Evolutionary conservation across 257 asterid species (phyloP), one percentile per base, ranked within the genome.

Genomic region (Solanum pinnatisectum): DNA sequence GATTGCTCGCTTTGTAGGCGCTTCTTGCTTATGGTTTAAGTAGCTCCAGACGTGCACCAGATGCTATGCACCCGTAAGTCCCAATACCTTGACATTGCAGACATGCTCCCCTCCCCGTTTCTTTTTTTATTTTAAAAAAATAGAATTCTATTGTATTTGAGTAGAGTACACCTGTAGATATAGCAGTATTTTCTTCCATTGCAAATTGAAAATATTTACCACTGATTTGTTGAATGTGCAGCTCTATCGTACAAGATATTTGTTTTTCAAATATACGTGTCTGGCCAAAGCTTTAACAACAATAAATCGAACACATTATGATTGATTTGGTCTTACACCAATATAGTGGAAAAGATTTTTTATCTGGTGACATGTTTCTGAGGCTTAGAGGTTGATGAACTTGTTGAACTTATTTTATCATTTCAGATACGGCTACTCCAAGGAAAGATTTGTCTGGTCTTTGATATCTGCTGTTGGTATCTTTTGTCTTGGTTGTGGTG

Each of bases 1-100:
- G 70, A 49, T 82, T 49, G 70, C 70, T 82, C 0, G 3, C 32
- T 49, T 30, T 82, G 73, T 89, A 97, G 99, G 98, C 97, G 63
- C 99, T 97, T 89, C 99, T 97, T 84, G 99, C 99, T 42, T 97
- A 97, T 92, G 99, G 99, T 88, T 91, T 97, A 87, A 96, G 96
- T 89, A 96, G 99, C 91, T 97, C 99, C 83, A 94, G 96, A 76
- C 99, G 99, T 85, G 99, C 97, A 81, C 99, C 99, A 67, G 99
- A 97, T 91, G 98, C 98, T 86, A 92, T 97, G 87, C 99, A 97
- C 90, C 99, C 99, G 99, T 97, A 93, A 94, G 99, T 94, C 70
- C 25, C 70, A 32, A 44, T 44, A 16, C 67, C 85, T 82, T 49
- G 86, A 30, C 27, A 44, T 44, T 27, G 40, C 67, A 79, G 85